Base-by-base conservation (phyloP, 2,329 filamentous ascomycete genomes). In the Thielaviopsis cerberus region DNA sequence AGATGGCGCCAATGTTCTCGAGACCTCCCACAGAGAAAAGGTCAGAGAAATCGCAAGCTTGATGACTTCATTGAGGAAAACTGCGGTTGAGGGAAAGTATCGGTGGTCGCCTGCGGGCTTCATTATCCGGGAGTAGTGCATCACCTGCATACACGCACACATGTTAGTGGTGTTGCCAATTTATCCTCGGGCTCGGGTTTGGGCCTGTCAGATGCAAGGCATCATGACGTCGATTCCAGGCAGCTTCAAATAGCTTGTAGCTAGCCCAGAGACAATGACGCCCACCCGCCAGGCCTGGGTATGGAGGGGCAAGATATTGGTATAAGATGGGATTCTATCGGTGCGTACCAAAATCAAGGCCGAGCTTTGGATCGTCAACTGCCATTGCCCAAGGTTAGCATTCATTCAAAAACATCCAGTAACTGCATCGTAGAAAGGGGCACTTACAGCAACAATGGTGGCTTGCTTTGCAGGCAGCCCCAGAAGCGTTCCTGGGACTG, bases 61-160 rank as follows among this genome's bases (percentile, higher is more conserved):
- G 65, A 96, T 79, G 53, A 95, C 78, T 71, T 98, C 92, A 69
- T 90, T 92, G 62, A 97, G 76, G 68, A 97, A 88, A 57, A 98
- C 88, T 51, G 91, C 90, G 10, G 92, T 97, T 50, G 90, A 96
- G 45, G 91, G 84, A 65, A 92, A 88, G 71, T 96, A 97, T 68
- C 90, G 84, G 67, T 90, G 87, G 63, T 88, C 87, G 67, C 84
- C 82, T 10, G 79, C 76, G 10, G 83, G 77, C n/a, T 89, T 86
- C 90, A 96, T 96, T 61, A 94, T 82, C 63, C 90, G 82, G 27
- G 90, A 95, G 70, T 97, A 95, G 73, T 96, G 91, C 77, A 95
- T 86, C 58, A 96, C 78, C 87, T 91, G 66, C 26, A 53, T 52
- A 20, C 25, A 55, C 26, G 23, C 57, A 58, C 51, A 51, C n/a